Evolutionary conservation across 805 yeast genomes (phyloP).

Genomic region (Hyphopichia homilentoma): DNA sequence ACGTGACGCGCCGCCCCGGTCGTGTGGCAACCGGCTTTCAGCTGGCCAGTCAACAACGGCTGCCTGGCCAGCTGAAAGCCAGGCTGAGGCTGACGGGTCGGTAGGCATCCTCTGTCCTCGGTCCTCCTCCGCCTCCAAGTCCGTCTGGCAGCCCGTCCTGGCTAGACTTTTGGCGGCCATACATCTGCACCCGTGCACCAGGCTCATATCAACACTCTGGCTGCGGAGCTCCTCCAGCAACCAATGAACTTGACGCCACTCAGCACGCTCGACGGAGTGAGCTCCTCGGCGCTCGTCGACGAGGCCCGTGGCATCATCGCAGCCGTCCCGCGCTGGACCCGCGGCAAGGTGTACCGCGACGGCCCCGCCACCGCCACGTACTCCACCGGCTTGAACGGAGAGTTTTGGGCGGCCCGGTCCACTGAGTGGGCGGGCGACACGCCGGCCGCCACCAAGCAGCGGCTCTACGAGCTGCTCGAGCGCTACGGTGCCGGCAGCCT

Average conservation of each 20-base stretch:
- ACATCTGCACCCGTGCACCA: no score
- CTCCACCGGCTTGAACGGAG: background rate
- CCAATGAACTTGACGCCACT: conserved; percentile 1
- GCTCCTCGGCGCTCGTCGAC: background rate
- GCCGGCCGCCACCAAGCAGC: background rate
- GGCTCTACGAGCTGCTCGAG: background rate
- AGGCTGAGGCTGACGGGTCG: no score
- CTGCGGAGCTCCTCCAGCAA: no score
- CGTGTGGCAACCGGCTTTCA: no score
- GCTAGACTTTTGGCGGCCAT: no score
- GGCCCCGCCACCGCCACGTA: background rate
- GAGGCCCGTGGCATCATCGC: background rate
- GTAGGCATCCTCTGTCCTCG: no score
- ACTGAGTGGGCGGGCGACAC: background rate
- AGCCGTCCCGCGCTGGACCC: background rate
- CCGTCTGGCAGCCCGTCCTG: no score
- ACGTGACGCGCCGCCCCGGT: no score
- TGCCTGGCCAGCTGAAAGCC: no score
- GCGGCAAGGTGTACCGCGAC: background rate
- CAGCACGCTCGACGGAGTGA: background rate
- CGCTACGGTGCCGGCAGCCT: background rate
- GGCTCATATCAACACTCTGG: no score
- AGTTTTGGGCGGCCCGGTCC: conserved; percentile 1
- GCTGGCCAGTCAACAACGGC: no score
- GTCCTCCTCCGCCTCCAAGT: no score